These are phyloP conservation scores for Epicoccum nigrum DNA, from an alignment of 2,329 filamentous ascomycete genomes.

Conservation along the genomic window DNA sequence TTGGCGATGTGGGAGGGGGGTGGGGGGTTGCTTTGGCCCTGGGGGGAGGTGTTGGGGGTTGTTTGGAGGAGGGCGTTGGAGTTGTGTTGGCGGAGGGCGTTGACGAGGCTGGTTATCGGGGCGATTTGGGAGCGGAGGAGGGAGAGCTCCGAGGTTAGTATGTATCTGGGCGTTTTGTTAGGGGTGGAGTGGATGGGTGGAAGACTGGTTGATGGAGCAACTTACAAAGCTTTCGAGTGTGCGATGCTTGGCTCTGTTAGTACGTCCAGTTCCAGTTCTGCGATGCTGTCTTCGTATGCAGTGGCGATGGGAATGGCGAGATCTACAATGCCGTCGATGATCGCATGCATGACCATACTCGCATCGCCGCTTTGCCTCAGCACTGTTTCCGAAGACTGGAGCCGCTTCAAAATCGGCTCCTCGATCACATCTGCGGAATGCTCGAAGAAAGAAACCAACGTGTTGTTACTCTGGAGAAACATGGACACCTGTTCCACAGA, in stretches of 20 bases:
- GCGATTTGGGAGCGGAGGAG: constrained; percentile 83
- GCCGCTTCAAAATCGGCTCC: constrained; percentile 76
- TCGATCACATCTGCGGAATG: constrained; percentile 85
- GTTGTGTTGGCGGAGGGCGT: constrained; percentile 82
- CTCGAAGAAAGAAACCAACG: constrained; percentile 93
- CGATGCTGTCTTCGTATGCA: constrained; percentile 85
- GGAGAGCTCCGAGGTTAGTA: constrained; percentile 79
- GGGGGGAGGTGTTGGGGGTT: constrained; percentile 26
- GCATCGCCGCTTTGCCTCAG: constrained; percentile 84
- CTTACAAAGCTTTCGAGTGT: constrained; percentile 67
- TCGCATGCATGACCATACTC: constrained; percentile 83
- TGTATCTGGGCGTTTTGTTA: constrained; percentile 60
- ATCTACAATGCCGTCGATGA: constrained; percentile 90
- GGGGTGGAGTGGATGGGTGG: background rate
- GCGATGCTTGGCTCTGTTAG: constrained; percentile 78
- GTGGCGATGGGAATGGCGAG: constrained; percentile 81
- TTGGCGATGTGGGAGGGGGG: constrained; percentile 9
- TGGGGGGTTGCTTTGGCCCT: constrained; percentile 14
- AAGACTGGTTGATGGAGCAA: background rate
- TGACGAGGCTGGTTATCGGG: constrained; percentile 82
- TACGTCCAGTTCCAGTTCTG: constrained; percentile 85
- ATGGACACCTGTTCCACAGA: constrained; percentile 92
- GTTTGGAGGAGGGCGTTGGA: constrained; percentile 41
- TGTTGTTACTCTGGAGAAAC: constrained; percentile 87
- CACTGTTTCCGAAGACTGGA: constrained; percentile 78